phyloP scores from a whole-genome alignment of 805 yeast species.

The Saccharomycopsis sp. region DNA sequence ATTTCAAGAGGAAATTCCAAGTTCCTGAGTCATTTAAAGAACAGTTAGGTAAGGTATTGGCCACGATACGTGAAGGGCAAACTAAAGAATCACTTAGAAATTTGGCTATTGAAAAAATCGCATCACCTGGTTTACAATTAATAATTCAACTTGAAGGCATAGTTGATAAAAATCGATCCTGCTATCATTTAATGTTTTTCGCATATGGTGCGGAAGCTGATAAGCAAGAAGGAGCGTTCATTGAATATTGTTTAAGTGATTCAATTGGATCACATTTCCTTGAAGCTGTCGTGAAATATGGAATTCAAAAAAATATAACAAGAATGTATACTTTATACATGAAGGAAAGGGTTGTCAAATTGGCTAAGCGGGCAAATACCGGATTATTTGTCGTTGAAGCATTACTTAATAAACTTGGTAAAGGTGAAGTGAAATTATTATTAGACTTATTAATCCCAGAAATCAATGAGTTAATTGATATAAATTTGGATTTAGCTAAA shows the following conservation, averaged over 20 bases:
- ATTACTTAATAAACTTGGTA: conserved; percentile 55
- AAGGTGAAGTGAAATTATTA: conserved; percentile 54
- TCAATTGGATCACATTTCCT: conserved; percentile 92
- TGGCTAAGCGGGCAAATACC: conserved; percentile 75
- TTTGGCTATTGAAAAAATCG: conserved; percentile 67
- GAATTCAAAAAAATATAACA: conserved; percentile 61
- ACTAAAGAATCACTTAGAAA: conserved; percentile 51
- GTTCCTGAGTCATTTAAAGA: conserved; percentile 63
- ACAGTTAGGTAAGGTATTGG: conserved; percentile 46
- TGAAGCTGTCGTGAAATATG: conserved; percentile 59
- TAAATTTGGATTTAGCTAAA: conserved; percentile 64
- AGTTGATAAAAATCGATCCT: conserved; percentile 62
- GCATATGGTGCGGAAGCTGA: conserved; percentile 44
- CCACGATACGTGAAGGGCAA: conserved; percentile 29
- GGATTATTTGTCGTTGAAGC: conserved; percentile 78
- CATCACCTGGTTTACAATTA: conserved; percentile 83
- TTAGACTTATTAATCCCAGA: conserved; percentile 62
- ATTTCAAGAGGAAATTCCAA: conserved; percentile 53
- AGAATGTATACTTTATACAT: conserved; percentile 67
- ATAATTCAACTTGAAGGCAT: conserved; percentile 75
- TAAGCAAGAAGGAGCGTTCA: conserved; percentile 65
- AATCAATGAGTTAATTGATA: conserved; percentile 51
- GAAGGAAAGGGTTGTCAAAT: conserved; percentile 62
- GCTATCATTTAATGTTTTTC: conserved; percentile 60
- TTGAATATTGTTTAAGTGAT: conserved; percentile 77